These are phyloP conservation scores for Vishniacozyma victoriae DNA, from an alignment of 768 basidiomycete genomes.

Conservation along the genomic window DNA sequence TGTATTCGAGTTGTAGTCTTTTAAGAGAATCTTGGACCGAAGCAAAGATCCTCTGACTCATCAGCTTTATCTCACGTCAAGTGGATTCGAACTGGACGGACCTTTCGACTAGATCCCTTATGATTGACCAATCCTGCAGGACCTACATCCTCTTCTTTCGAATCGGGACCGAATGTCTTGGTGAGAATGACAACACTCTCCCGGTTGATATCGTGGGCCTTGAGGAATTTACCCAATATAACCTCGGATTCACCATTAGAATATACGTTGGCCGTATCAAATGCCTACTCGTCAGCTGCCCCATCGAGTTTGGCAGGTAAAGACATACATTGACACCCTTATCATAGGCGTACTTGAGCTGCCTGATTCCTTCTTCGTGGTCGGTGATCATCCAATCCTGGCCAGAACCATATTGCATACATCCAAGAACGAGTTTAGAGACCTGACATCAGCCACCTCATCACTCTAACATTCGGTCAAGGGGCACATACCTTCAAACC, in stretches of 20 bases:
- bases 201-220: slow-evolving; percentile 60
- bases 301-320: neutral
- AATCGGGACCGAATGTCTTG: slow-evolving; percentile 51
- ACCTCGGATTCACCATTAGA: slow-evolving; percentile 44
- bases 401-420: slow-evolving; percentile 61
- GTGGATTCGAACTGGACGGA: slow-evolving; percentile 3
- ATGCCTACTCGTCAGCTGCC: slow-evolving; percentile 11
- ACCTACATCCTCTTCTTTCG: slow-evolving; percentile 22
- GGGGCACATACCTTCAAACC: slow-evolving; percentile 31
- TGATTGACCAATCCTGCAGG: slow-evolving; percentile 35
- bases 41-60: slow-evolving; percentile 59
- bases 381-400: slow-evolving; percentile 52
- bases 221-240: slow-evolving; percentile 69
- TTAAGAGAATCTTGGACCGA: slow-evolving; percentile 54
- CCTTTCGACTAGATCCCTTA: slow-evolving; percentile 29
- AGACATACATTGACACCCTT: slow-evolving; percentile 37
- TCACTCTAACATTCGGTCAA: neutral
- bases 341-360: slow-evolving; percentile 40
- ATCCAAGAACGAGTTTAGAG: slow-evolving; percentile 62
- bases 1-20: slow-evolving; percentile 67
- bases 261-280: slow-evolving; percentile 30
- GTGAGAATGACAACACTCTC: slow-evolving; percentile 78
- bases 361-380: slow-evolving; percentile 35
- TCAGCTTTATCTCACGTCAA: neutral
- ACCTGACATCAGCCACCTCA: slow-evolving; percentile 52